Base-by-base conservation (phyloP, 2,329 filamentous ascomycete genomes). In the Monilinia laxa region DNA sequence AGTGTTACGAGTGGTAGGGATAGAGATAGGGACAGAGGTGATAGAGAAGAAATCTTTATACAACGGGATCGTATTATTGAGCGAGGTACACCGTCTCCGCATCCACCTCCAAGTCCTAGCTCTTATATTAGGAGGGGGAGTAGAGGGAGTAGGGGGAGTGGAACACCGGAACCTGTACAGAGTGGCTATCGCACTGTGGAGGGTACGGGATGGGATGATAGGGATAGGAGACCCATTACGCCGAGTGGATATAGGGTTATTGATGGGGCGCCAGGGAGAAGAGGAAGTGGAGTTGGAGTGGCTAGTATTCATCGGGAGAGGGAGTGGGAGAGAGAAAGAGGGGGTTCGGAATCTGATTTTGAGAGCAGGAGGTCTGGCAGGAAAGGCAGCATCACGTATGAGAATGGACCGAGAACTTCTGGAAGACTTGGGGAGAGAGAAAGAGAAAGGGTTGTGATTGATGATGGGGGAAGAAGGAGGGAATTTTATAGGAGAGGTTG, bases 1-100 rank as follows among this genome's bases (percentile, higher is more conserved):
- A 63, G 60, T 31, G 28, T 51, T 12, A 51, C 58, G 7, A 54
- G 47, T 16, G 57, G 57, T 4, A 53, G 60, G 16, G 60, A 42
- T 25, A 28, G 28, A n/a, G 57, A 59, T 6, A 16, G 60, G 18
- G 60, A 64, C 6, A 31, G 49, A 16, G n/a, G 53, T 1, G 51
- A 54, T 1, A 42, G n/a, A 25, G 62, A 64, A 6, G 62, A 64
- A 28, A 28, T 58, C 3, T 64, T 58, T 6, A 64, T 64, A 5
- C 62, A 64, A 3, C 40, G 62, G 6, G 62, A 64, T 35, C 52
- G 62, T 2, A 64, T 64, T 9, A 58, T 64, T 20, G 62, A 64
- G 42, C 38, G 62, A 2, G 62, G 62, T 20, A 49, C 52, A 5
- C 51, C 62, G n/a, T 47, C 51, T 25, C 62, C 52, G 1, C 57